Evolutionary conservation across 1,284 basidiomycete genomes (phyloP).

Genomic region (Ceratobasidium theobromae): DNA sequence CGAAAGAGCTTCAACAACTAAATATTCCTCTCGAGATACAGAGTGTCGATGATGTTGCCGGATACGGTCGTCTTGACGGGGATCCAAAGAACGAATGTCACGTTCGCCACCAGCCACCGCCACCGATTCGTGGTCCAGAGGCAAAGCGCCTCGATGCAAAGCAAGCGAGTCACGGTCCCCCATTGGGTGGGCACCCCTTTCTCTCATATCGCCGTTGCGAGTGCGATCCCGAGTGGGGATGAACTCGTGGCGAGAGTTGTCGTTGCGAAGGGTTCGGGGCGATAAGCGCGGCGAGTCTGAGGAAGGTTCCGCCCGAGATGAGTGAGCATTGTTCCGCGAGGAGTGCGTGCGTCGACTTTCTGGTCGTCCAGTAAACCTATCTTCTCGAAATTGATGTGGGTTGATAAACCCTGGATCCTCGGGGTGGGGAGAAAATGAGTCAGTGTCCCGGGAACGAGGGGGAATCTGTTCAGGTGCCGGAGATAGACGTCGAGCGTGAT

Average conservation of each 20-base stretch:
- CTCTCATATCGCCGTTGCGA: neutral
- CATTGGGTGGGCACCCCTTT: neutral
- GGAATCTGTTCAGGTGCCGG: neutral
- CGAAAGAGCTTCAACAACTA: neutral
- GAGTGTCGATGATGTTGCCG: neutral
- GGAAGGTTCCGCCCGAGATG: neutral
- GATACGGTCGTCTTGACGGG: neutral
- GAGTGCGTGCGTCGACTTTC: neutral
- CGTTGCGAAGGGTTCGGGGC: slow-evolving; percentile 4
- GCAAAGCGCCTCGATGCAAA: neutral
- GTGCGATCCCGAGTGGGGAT: neutral
- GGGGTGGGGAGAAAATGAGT: neutral
- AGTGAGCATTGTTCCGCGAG: neutral
- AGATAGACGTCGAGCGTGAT: neutral
- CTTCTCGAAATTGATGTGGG: slow-evolving; percentile 5
- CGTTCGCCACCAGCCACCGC: neutral
- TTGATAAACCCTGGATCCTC: neutral
- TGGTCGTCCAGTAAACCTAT: neutral
- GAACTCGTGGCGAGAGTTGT: slow-evolving; percentile 2
- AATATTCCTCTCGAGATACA: neutral
- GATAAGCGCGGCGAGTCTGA: neutral
- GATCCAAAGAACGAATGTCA: neutral
- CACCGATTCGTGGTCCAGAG: neutral
- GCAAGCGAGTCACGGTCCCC: neutral
- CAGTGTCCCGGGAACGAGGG: neutral